Conservation (phyloP, 1,139 yeast species). For the Trichomonascaceae sp. region DNA sequence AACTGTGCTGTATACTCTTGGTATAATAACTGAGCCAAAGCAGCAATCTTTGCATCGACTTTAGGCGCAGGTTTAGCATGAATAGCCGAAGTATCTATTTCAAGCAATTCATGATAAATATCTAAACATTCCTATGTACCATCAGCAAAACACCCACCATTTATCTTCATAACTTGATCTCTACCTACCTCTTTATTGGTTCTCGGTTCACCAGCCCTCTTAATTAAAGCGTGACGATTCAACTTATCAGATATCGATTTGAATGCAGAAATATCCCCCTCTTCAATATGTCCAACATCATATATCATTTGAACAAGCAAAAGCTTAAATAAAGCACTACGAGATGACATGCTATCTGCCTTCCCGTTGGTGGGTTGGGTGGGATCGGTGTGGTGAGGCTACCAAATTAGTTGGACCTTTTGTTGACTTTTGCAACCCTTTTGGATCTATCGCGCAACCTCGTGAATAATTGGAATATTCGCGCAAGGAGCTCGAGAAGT, state of each 20-base stretch:
- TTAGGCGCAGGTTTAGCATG: conserved; percentile 12
- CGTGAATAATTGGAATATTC: not conserved
- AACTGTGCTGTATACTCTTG: conserved; percentile 27
- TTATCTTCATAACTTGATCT: not conserved
- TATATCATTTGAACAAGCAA: conserved; percentile 33
- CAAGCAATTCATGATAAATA: conserved; percentile 24
- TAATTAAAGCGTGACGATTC: conserved; percentile 30
- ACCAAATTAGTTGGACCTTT: not conserved
- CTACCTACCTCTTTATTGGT: conserved; percentile 12
- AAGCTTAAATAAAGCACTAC: conserved; percentile 25
- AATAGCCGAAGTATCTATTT: conserved; percentile 22
- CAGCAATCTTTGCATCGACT: conserved; percentile 27
- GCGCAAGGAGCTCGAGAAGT: not conserved
- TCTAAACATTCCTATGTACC: conserved; percentile 22
- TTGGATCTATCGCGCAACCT: not conserved
- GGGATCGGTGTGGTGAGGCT: not conserved
- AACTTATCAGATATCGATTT: conserved; percentile 26
- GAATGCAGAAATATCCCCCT: conserved; percentile 17
- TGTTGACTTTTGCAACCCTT: not conserved
- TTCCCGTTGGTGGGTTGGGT: not conserved
- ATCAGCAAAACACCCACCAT: not conserved
- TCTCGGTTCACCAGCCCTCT: conserved; percentile 13
- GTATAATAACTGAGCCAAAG: conserved; percentile 30
- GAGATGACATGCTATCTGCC: not conserved
- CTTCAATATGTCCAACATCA: conserved; percentile 27